Percentiles rank a stretch among this genome's conserved stretches.
Conservation (phyloP, 2,329 filamentous ascomycete species). For the Colletotrichum sp. region DNA sequence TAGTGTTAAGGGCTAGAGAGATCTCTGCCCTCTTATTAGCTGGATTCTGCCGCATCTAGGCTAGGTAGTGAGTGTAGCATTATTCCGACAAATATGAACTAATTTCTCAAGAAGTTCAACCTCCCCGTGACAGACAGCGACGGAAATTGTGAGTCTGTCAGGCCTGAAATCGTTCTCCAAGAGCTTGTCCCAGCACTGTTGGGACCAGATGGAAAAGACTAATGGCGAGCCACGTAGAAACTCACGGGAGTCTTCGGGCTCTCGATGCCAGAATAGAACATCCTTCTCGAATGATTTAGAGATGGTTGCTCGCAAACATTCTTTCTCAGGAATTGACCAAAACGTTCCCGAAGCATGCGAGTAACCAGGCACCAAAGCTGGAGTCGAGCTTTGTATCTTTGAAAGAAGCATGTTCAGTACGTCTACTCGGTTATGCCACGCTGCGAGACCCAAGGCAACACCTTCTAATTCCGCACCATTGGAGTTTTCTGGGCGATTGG, state of each 20-base stretch:
- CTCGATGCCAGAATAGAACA: neutral
- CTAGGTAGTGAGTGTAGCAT: too few relatives aligned
- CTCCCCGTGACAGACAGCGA: too few relatives aligned
- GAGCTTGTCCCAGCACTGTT: neutral
- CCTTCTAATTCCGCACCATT: fast-evolving
- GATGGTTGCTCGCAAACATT: too few relatives aligned
- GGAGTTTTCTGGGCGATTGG: fast-evolving
- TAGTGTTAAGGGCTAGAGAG: too few relatives aligned
- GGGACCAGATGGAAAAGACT: neutral
- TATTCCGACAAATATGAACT: too few relatives aligned
- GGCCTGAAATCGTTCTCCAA: fast-evolving
- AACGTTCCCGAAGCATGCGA: too few relatives aligned
- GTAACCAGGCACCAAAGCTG: neutral
- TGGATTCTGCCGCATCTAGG: too few relatives aligned
- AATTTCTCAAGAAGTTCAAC: too few relatives aligned
- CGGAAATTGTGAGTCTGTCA: neutral
- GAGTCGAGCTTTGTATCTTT: fast-evolving
- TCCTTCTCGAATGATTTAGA: neutral
- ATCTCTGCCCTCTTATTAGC: too few relatives aligned
- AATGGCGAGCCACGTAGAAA: neutral
- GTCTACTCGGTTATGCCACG: fast-evolving
- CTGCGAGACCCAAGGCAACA: fast-evolving
- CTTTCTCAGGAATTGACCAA: too few relatives aligned
- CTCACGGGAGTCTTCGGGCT: neutral
- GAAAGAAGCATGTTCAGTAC: neutral